Evolutionary conservation across 2,329 filamentous ascomycete species (phyloP).

Genomic region (Huntiella moniliformis): DNA sequence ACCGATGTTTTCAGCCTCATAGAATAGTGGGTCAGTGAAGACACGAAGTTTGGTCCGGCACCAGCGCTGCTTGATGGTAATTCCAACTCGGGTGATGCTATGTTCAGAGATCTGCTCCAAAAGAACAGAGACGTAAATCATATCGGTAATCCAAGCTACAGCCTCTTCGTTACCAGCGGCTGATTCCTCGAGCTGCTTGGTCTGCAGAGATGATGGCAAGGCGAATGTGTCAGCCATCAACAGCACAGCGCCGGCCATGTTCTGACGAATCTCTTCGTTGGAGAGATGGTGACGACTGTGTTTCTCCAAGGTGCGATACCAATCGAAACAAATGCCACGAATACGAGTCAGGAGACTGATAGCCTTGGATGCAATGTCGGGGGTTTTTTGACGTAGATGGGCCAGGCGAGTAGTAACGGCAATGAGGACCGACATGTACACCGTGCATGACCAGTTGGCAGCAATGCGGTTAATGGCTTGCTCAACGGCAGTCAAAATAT

Average conservation of each 20-base stretch:
- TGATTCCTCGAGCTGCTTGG: too few species aligned
- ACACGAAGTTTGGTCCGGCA: too few species aligned
- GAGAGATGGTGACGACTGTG: neutral
- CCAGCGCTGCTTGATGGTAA: too few species aligned
- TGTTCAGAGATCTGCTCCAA: too few species aligned
- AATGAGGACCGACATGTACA: slow-evolving; percentile 22
- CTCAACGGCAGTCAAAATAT: slow-evolving; percentile 17
- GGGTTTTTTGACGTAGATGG: neutral
- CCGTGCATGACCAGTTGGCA: slow-evolving; percentile 31
- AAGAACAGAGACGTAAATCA: too few species aligned
- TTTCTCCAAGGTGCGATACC: neutral
- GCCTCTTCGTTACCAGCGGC: too few species aligned
- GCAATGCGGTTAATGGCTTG: slow-evolving; percentile 20
- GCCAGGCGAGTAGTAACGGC: slow-evolving; percentile 24
- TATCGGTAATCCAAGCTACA: too few species aligned
- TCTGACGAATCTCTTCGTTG: neutral
- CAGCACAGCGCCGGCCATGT: neutral
- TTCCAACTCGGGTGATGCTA: too few species aligned
- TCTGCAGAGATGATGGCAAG: neutral
- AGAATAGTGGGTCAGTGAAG: too few species aligned
- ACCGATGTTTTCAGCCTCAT: too few species aligned
- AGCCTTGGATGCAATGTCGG: too few species aligned
- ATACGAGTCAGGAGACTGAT: neutral
- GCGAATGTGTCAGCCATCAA: neutral
- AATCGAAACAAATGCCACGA: neutral